Conservation (phyloP, 345 rosid genomes). For the Eucalyptus marginata region DNA sequence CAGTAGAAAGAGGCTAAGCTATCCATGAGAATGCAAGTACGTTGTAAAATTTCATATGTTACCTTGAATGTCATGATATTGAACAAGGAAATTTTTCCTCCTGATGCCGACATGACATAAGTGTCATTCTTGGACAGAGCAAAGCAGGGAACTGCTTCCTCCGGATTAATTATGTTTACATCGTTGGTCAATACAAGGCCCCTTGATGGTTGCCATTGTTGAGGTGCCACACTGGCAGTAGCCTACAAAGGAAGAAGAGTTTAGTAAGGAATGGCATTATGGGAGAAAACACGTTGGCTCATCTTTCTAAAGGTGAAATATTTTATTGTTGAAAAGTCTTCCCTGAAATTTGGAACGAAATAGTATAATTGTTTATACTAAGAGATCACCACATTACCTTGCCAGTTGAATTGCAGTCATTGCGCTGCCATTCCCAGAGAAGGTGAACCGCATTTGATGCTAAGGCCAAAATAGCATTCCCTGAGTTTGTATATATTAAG, state of each 20-base stretch:
- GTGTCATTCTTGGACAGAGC: conserved; percentile 79
- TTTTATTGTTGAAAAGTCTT: neutral
- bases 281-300: neutral
- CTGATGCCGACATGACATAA: conserved; percentile 77
- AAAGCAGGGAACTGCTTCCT: conserved; percentile 69
- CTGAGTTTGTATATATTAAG: conserved; percentile 89
- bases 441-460: conserved; percentile 90
- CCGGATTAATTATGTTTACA: conserved; percentile 34
- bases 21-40: neutral
- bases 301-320: neutral
- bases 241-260: conserved; percentile 23
- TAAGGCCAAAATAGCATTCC: conserved; percentile 81
- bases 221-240: conserved; percentile 36
- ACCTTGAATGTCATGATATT: conserved; percentile 93
- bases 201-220: conserved; percentile 68
- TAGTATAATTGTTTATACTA: neutral
- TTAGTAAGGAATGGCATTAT: neutral
- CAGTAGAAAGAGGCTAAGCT: neutral
- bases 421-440: conserved; percentile 96
- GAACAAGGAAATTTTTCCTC: conserved; percentile 74
- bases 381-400: conserved; percentile 28
- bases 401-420: conserved; percentile 69
- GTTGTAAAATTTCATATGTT: neutral
- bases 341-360: neutral
- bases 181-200: conserved; percentile 73